Evolutionary conservation across 441 rosid genomes (phyloP).

Genomic region (Adansonia rubrostipa): DNA sequence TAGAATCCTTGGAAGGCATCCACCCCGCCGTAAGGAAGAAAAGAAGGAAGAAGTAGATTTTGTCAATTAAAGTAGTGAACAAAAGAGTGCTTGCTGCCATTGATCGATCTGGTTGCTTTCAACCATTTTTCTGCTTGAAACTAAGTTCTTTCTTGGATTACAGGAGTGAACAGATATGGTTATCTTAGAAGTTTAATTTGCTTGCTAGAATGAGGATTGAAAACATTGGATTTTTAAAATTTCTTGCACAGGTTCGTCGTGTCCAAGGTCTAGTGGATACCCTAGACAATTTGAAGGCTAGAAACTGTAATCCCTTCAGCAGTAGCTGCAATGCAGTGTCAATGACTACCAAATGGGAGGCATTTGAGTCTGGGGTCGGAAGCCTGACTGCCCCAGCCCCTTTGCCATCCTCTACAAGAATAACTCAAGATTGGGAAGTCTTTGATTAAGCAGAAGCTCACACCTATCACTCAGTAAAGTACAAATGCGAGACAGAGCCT

Average conservation of each 20-base stretch:
- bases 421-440: constrained; percentile 56
- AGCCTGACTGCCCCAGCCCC: constrained; percentile 48
- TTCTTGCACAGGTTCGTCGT: constrained; percentile 44
- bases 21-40: background rate
- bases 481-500: background rate
- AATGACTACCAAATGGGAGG: constrained; percentile 46
- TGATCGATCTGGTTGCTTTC: constrained; percentile 9
- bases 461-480: background rate
- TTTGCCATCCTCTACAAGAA: constrained; percentile 41
- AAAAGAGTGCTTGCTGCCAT: background rate
- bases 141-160: background rate
- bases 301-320: constrained; percentile 45
- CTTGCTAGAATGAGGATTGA: background rate
- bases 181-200: background rate
- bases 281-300: constrained; percentile 51
- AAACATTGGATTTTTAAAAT: background rate
- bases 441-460: constrained; percentile 43
- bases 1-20: background rate
- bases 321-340: constrained; percentile 39
- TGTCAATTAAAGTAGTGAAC: background rate
- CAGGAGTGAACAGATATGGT: background rate
- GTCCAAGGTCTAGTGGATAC: constrained; percentile 54
- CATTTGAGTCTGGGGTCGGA: constrained; percentile 45
- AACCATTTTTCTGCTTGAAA: background rate
- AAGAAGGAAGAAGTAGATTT: background rate